Evolutionary conservation across 225 moss, liverwort and hornwort species (phyloP).

Genomic region (Marchantia polymorpha): DNA sequence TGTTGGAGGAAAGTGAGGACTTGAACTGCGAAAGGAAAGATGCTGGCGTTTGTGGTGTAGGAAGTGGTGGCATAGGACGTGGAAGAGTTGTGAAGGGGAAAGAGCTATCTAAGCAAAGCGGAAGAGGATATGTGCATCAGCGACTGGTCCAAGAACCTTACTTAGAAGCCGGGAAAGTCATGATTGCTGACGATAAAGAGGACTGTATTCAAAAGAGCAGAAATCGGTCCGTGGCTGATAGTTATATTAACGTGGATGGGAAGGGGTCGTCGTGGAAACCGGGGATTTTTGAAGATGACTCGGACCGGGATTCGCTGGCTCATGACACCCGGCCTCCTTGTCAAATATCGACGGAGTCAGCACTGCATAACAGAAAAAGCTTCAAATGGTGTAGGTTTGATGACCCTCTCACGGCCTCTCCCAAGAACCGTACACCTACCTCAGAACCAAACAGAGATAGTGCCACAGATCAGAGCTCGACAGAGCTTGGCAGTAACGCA

Average conservation of each 20-base stretch:
- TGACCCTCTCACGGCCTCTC: neutral
- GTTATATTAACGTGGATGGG: slow-evolving; percentile 40
- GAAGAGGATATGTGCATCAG: slow-evolving; percentile 6
- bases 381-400: neutral
- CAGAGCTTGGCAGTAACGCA: slow-evolving; percentile 10
- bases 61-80: slow-evolving; percentile 41
- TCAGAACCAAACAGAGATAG: slow-evolving; percentile 2
- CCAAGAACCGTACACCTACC: neutral
- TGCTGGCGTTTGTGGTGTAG: slow-evolving; percentile 28
- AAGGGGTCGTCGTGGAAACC: slow-evolving; percentile 48
- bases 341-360: neutral
- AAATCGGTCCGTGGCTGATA: slow-evolving; percentile 54
- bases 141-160: slow-evolving; percentile 11
- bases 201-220: slow-evolving; percentile 20
- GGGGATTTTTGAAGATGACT: slow-evolving; percentile 36
- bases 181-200: slow-evolving; percentile 19
- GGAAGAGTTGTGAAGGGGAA: slow-evolving; percentile 25
- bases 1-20: slow-evolving; percentile 1
- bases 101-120: slow-evolving; percentile 15
- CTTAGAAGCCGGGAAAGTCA: slow-evolving; percentile 13
- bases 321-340: neutral
- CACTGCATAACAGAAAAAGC: neutral
- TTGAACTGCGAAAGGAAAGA: neutral
- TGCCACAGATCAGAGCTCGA: slow-evolving; percentile 9
- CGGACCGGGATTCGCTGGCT: slow-evolving; percentile 7